Evolutionary conservation across 805 yeast genomes (phyloP).

Genomic region (Ogataea chonburiensis): DNA sequence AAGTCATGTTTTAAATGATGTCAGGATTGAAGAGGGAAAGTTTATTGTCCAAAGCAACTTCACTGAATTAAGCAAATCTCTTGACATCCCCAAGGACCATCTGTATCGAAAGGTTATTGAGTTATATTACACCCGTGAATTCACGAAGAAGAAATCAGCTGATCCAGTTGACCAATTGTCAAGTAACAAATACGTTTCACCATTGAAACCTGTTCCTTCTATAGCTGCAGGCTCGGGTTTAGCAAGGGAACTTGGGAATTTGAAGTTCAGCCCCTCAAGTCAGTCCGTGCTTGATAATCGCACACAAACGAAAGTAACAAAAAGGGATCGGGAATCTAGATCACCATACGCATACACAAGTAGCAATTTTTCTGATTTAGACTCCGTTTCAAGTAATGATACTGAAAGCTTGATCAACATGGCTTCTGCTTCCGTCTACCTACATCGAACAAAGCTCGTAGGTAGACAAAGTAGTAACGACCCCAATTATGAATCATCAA

Average conservation of each 20-base stretch:
- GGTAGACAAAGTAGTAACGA: neutral
- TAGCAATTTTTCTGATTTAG: too few relatives aligned
- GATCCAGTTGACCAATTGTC: too few relatives aligned
- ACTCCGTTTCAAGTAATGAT: conserved; percentile 1
- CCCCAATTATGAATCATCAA: neutral
- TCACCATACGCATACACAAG: too few relatives aligned
- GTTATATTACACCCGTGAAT: conserved; percentile 16
- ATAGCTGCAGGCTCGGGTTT: too few relatives aligned
- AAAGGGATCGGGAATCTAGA: too few relatives aligned
- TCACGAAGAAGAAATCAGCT: too few relatives aligned
- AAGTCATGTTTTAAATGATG: conserved; percentile 14
- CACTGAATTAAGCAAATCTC: conserved; percentile 16
- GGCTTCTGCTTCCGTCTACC: conserved; percentile 26
- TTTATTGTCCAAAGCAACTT: conserved; percentile 23
- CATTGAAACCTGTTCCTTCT: too few relatives aligned
- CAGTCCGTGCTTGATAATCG: too few relatives aligned
- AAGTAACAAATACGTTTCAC: too few relatives aligned
- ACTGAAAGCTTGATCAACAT: conserved; percentile 13
- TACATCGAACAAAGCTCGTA: conserved; percentile 24
- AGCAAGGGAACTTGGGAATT: too few relatives aligned
- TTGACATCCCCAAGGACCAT: conserved; percentile 14
- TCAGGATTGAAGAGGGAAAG: conserved; percentile 18
- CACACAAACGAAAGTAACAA: too few relatives aligned
- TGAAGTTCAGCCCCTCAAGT: too few relatives aligned
- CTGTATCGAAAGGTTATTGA: conserved; percentile 28